Evolutionary conservation across 345 rosid species (phyloP).

Genomic region (Passiflora organensis): DNA sequence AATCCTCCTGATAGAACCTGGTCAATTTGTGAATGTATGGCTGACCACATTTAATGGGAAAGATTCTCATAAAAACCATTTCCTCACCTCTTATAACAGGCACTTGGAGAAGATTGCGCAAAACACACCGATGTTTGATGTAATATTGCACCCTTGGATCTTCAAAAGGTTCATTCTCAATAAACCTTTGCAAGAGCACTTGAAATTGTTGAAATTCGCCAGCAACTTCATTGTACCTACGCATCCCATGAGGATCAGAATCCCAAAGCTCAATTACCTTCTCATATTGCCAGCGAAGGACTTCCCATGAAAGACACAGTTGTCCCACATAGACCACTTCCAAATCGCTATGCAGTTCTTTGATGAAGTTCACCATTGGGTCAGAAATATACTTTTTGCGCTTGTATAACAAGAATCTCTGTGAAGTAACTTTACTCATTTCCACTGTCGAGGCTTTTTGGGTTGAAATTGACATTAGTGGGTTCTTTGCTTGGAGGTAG

Average conservation of each 20-base stretch:
- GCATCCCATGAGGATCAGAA: conserved; percentile 49
- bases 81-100: conserved; percentile 79
- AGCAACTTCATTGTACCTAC: conserved; percentile 71
- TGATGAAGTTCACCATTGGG: conserved; percentile 50
- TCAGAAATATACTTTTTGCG: conserved; percentile 41
- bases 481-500: conserved; percentile 64
- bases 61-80: not conserved
- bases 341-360: conserved; percentile 60
- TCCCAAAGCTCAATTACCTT: conserved; percentile 70
- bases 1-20: too few species aligned
- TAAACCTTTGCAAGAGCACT: conserved; percentile 76
- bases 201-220: conserved; percentile 92
- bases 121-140: conserved; percentile 58
- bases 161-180: conserved; percentile 77
- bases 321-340: conserved; percentile 94
- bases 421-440: conserved; percentile 41
- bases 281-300: conserved; percentile 90
- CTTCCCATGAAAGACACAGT: conserved; percentile 94
- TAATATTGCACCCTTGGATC: conserved; percentile 75
- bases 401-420: conserved; percentile 41
- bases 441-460: conserved; percentile 32
- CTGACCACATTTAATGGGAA: too few species aligned
- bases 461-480: conserved; percentile 37
- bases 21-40: too few species aligned
- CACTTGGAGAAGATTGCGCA: conserved; percentile 84